Percentiles rank a stretch among this genome's conserved stretches.
These are phyloP conservation scores for Achlya hypogyna DNA, from an alignment of 352 stramenopile species.

Conservation along the genomic window DNA sequence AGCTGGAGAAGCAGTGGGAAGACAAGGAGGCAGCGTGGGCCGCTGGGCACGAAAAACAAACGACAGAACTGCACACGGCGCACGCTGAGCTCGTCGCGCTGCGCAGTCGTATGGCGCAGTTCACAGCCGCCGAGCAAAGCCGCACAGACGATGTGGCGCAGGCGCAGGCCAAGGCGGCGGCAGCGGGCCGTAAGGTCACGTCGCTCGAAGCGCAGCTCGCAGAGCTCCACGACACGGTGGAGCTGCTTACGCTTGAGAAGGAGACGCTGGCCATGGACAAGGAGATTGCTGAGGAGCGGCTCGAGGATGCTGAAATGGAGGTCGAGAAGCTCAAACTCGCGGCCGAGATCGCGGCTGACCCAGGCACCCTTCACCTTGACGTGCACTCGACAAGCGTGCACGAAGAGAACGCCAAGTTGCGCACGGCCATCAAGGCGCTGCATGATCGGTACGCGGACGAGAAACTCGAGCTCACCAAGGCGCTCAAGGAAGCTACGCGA, in stretches of 20 bases:
- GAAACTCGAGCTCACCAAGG: constrained; percentile 73
- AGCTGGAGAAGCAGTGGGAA: constrained; percentile 36
- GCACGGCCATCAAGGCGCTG: constrained; percentile 67
- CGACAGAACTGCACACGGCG: constrained; percentile 43
- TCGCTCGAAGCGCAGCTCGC: constrained; percentile 48
- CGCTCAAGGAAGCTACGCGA: constrained; percentile 61
- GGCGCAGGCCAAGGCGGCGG: constrained; percentile 58
- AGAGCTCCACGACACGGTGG: constrained; percentile 74
- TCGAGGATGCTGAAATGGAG: constrained; percentile 60
- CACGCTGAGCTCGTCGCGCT: constrained; percentile 59
- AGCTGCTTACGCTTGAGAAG: constrained; percentile 80
- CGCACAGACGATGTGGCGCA: constrained; percentile 67
- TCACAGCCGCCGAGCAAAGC: constrained; percentile 61
- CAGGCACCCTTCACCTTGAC: neutral
- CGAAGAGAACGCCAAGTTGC: constrained; percentile 80
- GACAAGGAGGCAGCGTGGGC: constrained; percentile 51
- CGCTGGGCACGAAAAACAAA: constrained; percentile 40
- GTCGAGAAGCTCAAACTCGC: constrained; percentile 61
- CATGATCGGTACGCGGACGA: constrained; percentile 71
- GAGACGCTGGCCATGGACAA: constrained; percentile 85
- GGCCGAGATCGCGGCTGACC: neutral
- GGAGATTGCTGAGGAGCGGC: constrained; percentile 77
- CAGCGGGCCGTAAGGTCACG: constrained; percentile 57
- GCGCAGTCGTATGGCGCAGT: constrained; percentile 51
- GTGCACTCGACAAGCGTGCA: constrained; percentile 24